Evolutionary conservation across 768 basidiomycete species (phyloP).

Genomic region (Mycena filopes): DNA sequence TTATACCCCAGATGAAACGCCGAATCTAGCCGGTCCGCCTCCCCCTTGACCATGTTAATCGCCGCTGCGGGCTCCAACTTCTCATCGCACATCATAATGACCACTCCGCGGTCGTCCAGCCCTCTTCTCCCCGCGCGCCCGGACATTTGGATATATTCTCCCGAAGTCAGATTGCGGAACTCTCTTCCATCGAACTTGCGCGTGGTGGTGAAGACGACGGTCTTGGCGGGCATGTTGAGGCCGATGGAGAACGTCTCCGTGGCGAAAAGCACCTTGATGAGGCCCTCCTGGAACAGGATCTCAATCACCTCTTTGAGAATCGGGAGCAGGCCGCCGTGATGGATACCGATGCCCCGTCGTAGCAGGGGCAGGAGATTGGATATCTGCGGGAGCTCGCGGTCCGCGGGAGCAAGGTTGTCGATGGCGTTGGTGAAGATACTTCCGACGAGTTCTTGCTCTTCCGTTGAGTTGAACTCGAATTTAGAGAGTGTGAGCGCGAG

Average conservation of each 20-base stretch:
- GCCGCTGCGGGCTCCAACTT: conserved; percentile 93
- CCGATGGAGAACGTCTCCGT: conserved; percentile 99
- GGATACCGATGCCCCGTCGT: conserved; percentile 95
- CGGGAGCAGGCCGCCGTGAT: conserved; percentile 96
- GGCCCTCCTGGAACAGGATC: conserved; percentile 97
- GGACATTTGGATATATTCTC: conserved; percentile 99
- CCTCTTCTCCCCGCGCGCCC: conserved; percentile 98
- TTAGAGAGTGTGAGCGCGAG: conserved; percentile 94
- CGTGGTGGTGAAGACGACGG: conserved; percentile 95
- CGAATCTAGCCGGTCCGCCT: conserved; percentile 96
- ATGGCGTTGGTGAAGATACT: conserved; percentile 97
- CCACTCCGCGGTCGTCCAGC: conserved; percentile 97
- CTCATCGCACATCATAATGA: conserved; percentile 99
- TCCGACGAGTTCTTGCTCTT: conserved; percentile 88
- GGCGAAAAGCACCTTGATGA: conserved; percentile 98
- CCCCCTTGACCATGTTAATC: conserved; percentile 97
- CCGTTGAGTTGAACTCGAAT: conserved; percentile 92
- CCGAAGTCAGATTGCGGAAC: conserved; percentile 91
- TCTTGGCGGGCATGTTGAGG: conserved; percentile 99
- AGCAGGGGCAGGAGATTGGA: conserved; percentile 91
- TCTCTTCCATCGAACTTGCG: conserved; percentile 97
- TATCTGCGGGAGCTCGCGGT: conserved; percentile 93
- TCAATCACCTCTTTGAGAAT: conserved; percentile 99
- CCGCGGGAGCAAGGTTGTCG: conserved; percentile 85
- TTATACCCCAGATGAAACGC: conserved; percentile 99